Percentiles rank a stretch among this genome's conserved stretches.
Evolutionary conservation across 805 yeast species (phyloP).

Genomic region (Huiozyma sinensis): DNA sequence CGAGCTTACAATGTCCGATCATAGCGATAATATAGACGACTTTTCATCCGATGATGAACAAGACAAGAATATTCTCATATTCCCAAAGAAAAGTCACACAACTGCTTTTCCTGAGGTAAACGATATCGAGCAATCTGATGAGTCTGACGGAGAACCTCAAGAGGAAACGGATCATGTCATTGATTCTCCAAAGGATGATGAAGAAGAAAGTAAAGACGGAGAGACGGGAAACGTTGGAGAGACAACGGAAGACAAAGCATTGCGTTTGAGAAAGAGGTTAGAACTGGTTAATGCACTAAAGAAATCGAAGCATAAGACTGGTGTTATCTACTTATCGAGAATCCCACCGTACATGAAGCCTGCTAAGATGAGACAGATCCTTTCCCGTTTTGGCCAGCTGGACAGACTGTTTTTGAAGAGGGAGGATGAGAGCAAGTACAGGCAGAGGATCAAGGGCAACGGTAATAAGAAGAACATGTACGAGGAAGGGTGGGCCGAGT

Average conservation of each 20-base stretch:
- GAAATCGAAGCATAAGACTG: conserved; percentile 55
- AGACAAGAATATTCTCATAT: conserved; percentile 13
- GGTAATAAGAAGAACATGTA: conserved; percentile 84
- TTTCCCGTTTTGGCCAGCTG: conserved; percentile 75
- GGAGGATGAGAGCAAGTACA: conserved; percentile 58
- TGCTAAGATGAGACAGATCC: conserved; percentile 69
- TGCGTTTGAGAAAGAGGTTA: conserved; percentile 36
- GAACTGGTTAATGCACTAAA: conserved; percentile 36
- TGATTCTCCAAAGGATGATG: conserved; percentile 5
- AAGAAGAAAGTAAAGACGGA: conserved; percentile 14
- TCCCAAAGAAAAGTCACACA: conserved; percentile 12
- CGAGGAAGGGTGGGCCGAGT: conserved; percentile 97
- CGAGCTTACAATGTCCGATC: too few relatives aligned
- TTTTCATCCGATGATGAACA: conserved; percentile 23
- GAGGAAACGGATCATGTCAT: conserved; percentile 11
- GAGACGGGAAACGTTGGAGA: conserved; percentile 10
- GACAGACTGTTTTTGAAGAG: conserved; percentile 81
- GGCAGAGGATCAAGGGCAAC: conserved; percentile 67
- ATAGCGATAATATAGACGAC: conserved; percentile 7
- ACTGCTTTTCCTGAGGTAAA: conserved; percentile 12
- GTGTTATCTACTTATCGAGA: conserved; percentile 84
- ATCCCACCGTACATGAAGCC: conserved; percentile 98
- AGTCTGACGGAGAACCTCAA: conserved; percentile 5
- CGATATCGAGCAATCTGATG: conserved; percentile 11
- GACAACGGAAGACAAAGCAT: conserved; percentile 10